Conservation (phyloP, 202 grass and related monocot genomes). For the Carex arenaria region DNA sequence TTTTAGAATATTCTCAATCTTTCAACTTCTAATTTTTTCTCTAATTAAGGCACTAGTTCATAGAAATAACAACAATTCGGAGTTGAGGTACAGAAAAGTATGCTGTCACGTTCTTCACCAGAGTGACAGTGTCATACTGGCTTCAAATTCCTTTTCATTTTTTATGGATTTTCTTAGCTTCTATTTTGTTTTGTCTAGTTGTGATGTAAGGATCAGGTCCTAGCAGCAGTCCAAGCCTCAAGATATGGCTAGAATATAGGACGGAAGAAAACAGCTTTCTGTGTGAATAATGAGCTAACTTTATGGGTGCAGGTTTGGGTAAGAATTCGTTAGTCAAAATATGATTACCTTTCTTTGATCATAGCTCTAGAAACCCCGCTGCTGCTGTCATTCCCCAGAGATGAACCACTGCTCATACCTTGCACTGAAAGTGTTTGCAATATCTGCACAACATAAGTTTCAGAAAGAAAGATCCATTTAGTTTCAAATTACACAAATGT, state of each 20-base stretch:
- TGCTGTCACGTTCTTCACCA: neutral
- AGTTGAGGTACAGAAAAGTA: neutral
- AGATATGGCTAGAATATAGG: neutral
- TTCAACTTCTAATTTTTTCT: neutral
- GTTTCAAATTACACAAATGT: neutral
- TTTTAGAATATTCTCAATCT: neutral
- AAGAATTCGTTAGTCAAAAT: neutral
- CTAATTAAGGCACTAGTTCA: neutral
- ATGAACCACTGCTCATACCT: constrained; percentile 32
- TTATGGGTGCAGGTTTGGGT: neutral
- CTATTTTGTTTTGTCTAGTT: neutral
- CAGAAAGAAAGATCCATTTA: neutral
- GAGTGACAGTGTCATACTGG: neutral
- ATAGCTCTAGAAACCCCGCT: constrained; percentile 70
- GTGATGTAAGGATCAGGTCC: neutral
- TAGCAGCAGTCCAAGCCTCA: neutral
- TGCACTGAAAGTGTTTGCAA: constrained; percentile 58
- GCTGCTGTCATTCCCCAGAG: constrained; percentile 42
- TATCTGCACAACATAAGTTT: constrained; percentile 44
- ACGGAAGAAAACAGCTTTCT: neutral
- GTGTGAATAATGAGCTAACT: neutral
- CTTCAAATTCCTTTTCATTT: neutral
- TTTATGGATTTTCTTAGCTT: neutral
- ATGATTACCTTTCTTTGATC: constrained; percentile 69
- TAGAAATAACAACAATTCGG: neutral